Evolutionary conservation across 352 stramenopile species (phyloP).

Genomic region (Phytophthora crassamura): DNA sequence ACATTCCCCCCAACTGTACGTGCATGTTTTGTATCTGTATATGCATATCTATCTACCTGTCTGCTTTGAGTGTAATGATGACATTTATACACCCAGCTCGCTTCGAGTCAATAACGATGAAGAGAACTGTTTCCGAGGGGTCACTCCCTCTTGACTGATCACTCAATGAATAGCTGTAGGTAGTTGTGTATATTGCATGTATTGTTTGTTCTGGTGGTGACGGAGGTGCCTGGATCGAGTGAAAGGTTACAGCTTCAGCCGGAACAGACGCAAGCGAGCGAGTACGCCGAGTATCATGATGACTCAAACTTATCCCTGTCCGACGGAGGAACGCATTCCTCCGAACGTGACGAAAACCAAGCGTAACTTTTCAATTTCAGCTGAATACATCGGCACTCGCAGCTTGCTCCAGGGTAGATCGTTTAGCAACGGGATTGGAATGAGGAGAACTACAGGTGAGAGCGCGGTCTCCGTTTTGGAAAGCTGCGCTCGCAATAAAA

Average conservation of each 20-base stretch:
- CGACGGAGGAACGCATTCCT: conserved; percentile 88
- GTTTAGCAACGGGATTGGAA: conserved; percentile 48
- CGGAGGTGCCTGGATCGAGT: conserved; percentile 23
- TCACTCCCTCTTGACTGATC: conserved; percentile 91
- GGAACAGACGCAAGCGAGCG: conserved; percentile 3
- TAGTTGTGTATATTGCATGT: conserved; percentile 14
- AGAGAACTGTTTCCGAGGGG: conserved; percentile 90
- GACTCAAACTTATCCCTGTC: conserved; percentile 91
- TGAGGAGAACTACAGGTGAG: conserved; percentile 84
- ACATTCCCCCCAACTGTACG: conserved; percentile 62
- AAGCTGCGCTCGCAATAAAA: conserved; percentile 78
- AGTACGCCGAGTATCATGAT: conserved; percentile 72
- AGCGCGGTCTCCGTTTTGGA: conserved; percentile 76
- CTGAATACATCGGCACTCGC: conserved; percentile 65
- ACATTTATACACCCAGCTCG: conserved; percentile 89
- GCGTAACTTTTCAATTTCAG: conserved; percentile 88
- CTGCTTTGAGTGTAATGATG: conserved; percentile 83
- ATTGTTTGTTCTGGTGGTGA: conserved; percentile 15
- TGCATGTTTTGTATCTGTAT: conserved; percentile 21
- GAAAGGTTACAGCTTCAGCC: conserved; percentile 22
- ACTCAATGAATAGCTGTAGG: conserved; percentile 43
- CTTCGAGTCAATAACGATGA: conserved; percentile 88
- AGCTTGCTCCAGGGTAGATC: neutral
- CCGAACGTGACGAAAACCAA: conserved; percentile 85
- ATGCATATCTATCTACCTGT: conserved; percentile 3